Evolutionary conservation across 208 protist genomes (phyloP), one percentile per base, ranked within the genome.

Genomic region (Acanthamoeba healyi): DNA sequence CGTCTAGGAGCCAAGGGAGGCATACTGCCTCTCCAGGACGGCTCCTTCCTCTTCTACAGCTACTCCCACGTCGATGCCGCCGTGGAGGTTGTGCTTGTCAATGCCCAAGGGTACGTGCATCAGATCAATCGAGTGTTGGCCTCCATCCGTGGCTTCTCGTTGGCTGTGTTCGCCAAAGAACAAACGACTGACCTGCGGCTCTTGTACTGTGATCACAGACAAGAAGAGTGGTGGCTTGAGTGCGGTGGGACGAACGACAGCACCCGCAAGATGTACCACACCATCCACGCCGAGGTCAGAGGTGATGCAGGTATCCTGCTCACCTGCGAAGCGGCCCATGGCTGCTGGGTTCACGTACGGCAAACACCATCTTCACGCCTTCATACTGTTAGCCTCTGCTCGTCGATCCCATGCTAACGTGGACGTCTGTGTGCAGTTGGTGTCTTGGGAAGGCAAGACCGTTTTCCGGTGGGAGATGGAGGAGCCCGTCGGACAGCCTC

Each of bases 11-110:
- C 29, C 46, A 56, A 58, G n/a, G 77, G 77, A 5, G 77, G 77
- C 22, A 86, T 86, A 14, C 6, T 86, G 29, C 44, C 40, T 24
- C 77, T 86, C 12, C 77, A 29, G n/a, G 77, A 86, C 32, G 77
- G 77, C n/a, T 54, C 77, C n/a, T 86, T 51, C 32, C 7, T 86
- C 77, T 86, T 86, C 46, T 86, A 86, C 77, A 40, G 61, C 44
- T 61, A 61, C 77, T 34, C 77, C n/a, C 44, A 51, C 24, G 40
- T 38, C 29, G 77, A 86, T 3, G 10, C 77, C 17, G 44, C 61
- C 44, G 34, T 86, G 44, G 14, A 86, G 44, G 77, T 86, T 40
- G 77, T 86, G 9, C 46, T 86, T 29, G 77, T 86, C 44, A 40
- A 86, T 14, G 29, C 77, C n/a, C 42, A 61, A 4, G 77, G 77